A percentile compares a stretch with the other conserved stretches of the same genome.
Evolutionary conservation across 805 yeast genomes (phyloP).

Genomic region (Ogataea kodamae): DNA sequence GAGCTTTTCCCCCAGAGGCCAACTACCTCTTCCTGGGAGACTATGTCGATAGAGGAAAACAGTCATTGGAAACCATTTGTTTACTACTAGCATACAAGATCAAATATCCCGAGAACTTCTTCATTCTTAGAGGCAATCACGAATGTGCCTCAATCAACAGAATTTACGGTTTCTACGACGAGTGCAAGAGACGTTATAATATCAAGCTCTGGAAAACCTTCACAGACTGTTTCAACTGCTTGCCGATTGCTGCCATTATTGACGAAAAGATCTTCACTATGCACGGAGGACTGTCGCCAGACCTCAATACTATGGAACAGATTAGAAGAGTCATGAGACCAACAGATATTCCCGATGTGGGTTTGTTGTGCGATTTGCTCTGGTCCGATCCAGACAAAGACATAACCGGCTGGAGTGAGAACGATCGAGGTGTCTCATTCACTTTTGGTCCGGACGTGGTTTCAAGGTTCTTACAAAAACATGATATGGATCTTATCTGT

Average conservation of each 20-base stretch:
- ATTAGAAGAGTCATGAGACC: conserved; percentile 99
- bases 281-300: conserved; percentile 99
- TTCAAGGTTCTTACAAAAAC: conserved; percentile 91
- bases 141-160: conserved; percentile 98
- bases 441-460: conserved; percentile 99
- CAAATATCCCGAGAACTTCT: conserved; percentile 97
- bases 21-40: conserved; percentile 94
- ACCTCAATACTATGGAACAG: conserved; percentile 96
- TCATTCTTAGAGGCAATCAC: conserved; percentile 95
- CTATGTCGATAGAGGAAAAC: conserved; percentile 98
- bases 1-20: conserved; percentile 99
- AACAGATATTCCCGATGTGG: conserved; percentile 97
- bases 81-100: conserved; percentile 91
- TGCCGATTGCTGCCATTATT: conserved; percentile 97
- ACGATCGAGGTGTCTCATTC: conserved; percentile 97
- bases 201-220: conserved; percentile 98
- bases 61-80: conserved; percentile 94
- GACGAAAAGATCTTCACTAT: conserved; percentile 97
- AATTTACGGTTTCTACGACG: conserved; percentile 97
- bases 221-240: conserved; percentile 96
- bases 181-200: conserved; percentile 96
- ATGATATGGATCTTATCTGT: conserved; percentile 96
- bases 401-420: conserved; percentile 98
- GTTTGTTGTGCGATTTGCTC: conserved; percentile 88
- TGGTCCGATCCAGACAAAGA: conserved; percentile 99